Evolutionary conservation across 2,329 filamentous ascomycete species (phyloP), one percentile per base, ranked within the genome.

Genomic region (Aureobasidium sp.): DNA sequence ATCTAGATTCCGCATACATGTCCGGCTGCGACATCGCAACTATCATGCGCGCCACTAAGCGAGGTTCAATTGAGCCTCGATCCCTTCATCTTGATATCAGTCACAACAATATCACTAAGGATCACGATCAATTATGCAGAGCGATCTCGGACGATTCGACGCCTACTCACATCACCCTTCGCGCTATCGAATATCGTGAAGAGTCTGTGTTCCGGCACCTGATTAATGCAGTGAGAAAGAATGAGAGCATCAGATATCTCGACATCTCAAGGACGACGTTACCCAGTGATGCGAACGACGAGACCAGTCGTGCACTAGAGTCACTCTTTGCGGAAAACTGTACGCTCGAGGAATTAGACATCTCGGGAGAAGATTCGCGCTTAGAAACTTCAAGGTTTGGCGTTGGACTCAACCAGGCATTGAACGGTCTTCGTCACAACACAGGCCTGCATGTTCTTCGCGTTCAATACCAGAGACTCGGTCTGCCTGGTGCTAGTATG

Each of bases 191-290:
- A 69, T 90, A 87, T 69, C 82, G 85, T 62, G 82, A 84, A 64
- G 85, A 88, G 68, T 76, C 80, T 12, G 80, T 85, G 62, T 89
- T 89, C 66, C 80, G 84, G 39, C 80, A 84, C 62, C 75, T 90
- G 52, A 77, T 89, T 7, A 75, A 82, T 63, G 86, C 87, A 1
- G 68, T 90, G 53, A 80, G 81, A 5, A 76, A 76, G 46, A 90
- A 90, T 68, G 84, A 76, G 20, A 85, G 84, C 0, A 81, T 89
- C 53, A 79, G 79, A 53, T 84, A 82, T 67, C 74, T 90, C 17
- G 87, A 90, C 70, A 85, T 90, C 29, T 89, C 87, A 1, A 86
- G 87, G 66, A 84, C 85, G 1, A 88, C 86, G 0, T 76, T 90
- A 26, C 87, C 87, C 15, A 85, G 85, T 60, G 87, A 89, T 69